These are phyloP conservation scores for Fusarium vanettenii DNA, from an alignment of 2,329 filamentous ascomycete species.

Conservation along the genomic window DNA sequence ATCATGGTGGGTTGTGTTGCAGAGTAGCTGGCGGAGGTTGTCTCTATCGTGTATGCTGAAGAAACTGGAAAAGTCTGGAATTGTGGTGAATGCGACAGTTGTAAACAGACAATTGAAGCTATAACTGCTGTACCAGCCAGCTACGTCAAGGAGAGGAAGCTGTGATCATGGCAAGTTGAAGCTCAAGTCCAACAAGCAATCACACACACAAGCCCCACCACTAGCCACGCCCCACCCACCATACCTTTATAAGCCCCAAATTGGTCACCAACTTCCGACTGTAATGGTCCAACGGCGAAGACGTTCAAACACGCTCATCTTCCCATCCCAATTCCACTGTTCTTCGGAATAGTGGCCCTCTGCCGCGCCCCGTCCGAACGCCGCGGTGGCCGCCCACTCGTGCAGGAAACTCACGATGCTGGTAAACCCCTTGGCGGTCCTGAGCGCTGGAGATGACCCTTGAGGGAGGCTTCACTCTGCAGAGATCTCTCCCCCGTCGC, in stretches of 20 bases:
- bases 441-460: constrained; percentile 77
- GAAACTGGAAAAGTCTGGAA: background rate
- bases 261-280: constrained; percentile 53
- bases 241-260: constrained; percentile 42
- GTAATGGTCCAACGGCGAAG: constrained; percentile 74
- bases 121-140: background rate
- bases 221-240: background rate
- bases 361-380: constrained; percentile 76
- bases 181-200: background rate
- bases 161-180: background rate
- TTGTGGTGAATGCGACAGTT: background rate
- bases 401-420: constrained; percentile 75
- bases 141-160: background rate
- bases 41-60: background rate
- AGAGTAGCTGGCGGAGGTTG: background rate
- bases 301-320: constrained; percentile 63
- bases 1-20: constrained; percentile 8
- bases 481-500: constrained; percentile 77
- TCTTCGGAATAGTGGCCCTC: constrained; percentile 63
- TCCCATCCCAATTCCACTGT: constrained; percentile 61
- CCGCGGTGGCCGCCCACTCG: constrained; percentile 74
- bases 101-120: background rate
- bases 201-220: background rate
- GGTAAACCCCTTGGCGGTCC: constrained; percentile 56
- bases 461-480: constrained; percentile 80